Base-by-base conservation (phyloP, 2,329 filamentous ascomycete genomes). In the Fusarium chaquense region DNA sequence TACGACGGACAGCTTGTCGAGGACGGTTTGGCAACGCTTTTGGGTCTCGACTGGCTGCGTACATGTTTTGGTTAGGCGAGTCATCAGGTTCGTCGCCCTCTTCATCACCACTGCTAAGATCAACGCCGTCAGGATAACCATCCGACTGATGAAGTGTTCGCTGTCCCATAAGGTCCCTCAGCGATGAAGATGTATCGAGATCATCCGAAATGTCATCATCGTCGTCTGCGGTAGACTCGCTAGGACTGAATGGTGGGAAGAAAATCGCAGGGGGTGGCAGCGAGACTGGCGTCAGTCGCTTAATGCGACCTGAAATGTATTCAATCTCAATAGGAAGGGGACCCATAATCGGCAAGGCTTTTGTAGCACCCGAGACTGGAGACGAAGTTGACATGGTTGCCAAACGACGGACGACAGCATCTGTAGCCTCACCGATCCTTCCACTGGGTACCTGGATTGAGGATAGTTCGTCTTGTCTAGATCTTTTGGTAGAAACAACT, bases 191-290 rank as follows among this genome's bases (percentile, higher is more conserved):
- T 11, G 78, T 76, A 7, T 76, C 75, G 11, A 77, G 76, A 5
- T 70, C 67, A 0, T 79, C 76, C 0, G 75, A 77, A 11, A 57
- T 67, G 7, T 62, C 61, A 3, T 72, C 72, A 10, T 79, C 74
- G 0, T 79, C 80, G 5, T 78, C 76, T 2, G 70, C 73, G 6
- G 78, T 77, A 4, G 77, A 81, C 8, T 78, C 82, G 9, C 77
- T 82, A 12, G 80, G 74, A 63, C 83, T 85, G 44, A 84, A 82
- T 0, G 81, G 81, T 0, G 82, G 83, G 69, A 84, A 83, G 73
- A 85, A 88, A 62, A 84, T 83, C 4, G 82, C 81, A 0, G 86
- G 84, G 0, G 85, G 85, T 0, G 86, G 86, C 0, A 89, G 79
- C 1, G 84, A 76, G 0, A 83, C 80, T 0, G 86, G 85, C 0